Percentiles rank a stretch among this genome's conserved stretches.
phyloP scores from a whole-genome alignment of 352 stramenopile species.

The Elongisporangium undulatum region DNA sequence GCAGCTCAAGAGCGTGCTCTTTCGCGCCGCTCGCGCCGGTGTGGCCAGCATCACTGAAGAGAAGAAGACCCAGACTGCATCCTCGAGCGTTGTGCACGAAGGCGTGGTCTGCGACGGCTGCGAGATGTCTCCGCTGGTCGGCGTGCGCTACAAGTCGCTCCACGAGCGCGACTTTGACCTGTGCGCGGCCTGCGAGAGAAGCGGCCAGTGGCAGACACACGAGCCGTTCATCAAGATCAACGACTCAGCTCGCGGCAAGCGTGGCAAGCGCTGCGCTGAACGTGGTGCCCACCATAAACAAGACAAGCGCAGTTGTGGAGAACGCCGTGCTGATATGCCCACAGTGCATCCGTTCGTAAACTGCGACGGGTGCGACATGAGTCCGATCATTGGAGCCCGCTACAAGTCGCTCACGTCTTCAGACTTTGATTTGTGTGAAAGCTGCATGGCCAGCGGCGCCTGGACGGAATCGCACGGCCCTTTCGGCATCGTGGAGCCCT shows the following conservation, averaged over 20 bases:
- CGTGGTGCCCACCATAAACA: no score
- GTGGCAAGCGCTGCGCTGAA: constrained; percentile 15
- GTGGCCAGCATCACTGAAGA: constrained; percentile 20
- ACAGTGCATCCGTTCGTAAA: constrained; percentile 41
- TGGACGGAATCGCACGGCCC: constrained; percentile 48
- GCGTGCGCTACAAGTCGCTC: constrained; percentile 79
- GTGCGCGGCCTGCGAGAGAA: constrained; percentile 63
- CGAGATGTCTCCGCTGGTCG: constrained; percentile 44
- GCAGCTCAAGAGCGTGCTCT: constrained; percentile 33
- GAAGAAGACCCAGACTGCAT: constrained; percentile 1
- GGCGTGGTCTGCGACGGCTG: constrained; percentile 52
- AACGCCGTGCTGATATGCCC: background rate
- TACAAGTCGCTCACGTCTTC: constrained; percentile 59
- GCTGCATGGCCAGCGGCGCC: constrained; percentile 37
- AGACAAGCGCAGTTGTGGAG: background rate
- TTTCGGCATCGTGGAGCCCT: constrained; percentile 43
- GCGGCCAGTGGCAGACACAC: constrained; percentile 34
- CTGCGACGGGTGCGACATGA: constrained; percentile 62
- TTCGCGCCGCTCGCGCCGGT: constrained; percentile 39
- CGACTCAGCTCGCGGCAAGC: constrained; percentile 44
- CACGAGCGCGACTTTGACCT: constrained; percentile 73
- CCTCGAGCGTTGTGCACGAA: constrained; percentile 19
- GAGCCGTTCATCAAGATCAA: constrained; percentile 81
- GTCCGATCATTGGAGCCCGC: constrained; percentile 49
- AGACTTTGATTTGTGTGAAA: constrained; percentile 71